Conservation (phyloP, 768 basidiomycete species). For the Mrakia blollopis region DNA sequence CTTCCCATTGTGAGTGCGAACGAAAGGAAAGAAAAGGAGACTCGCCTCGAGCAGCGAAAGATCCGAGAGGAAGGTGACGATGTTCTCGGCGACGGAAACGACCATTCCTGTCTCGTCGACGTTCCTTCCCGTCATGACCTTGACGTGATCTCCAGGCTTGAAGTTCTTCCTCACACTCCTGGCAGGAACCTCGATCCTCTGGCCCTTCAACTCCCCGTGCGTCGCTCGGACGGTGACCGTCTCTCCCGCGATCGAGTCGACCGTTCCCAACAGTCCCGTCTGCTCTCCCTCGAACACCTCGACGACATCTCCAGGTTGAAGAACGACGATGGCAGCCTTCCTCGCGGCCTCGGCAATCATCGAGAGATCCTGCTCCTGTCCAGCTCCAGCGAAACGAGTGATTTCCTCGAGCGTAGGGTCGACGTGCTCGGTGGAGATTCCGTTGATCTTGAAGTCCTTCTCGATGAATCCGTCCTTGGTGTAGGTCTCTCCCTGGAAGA, state of each 20-base stretch:
- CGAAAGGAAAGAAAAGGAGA: not conserved
- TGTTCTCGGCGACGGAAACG: conserved; percentile 77
- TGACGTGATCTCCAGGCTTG: conserved; percentile 96
- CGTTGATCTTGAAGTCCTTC: conserved; percentile 68
- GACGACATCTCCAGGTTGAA: conserved; percentile 97
- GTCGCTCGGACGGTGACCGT: conserved; percentile 76
- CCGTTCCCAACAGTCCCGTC: conserved; percentile 82
- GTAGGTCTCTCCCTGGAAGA: conserved; percentile 91
- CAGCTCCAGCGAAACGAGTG: conserved; percentile 76
- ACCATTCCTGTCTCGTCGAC: conserved; percentile 94
- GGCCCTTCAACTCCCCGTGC: conserved; percentile 73
- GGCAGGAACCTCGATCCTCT: conserved; percentile 72
- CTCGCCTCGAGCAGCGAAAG: conserved; percentile 90
- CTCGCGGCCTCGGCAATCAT: conserved; percentile 87
- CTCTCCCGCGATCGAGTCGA: conserved; percentile 82
- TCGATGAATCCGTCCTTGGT: conserved; percentile 83
- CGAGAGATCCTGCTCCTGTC: conserved; percentile 66
- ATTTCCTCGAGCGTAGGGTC: conserved; percentile 96
- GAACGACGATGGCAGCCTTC: conserved; percentile 81
- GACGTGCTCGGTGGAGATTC: conserved; percentile 75
- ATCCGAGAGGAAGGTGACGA: conserved; percentile 91
- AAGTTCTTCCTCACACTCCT: conserved; percentile 89
- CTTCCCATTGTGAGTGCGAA: not conserved
- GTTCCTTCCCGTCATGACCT: conserved; percentile 94
- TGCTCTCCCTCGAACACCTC: conserved; percentile 98